Percentiles rank a stretch among this genome's conserved stretches.
Conservation (phyloP, 768 basidiomycete genomes). For the Lactifluus rugatus region DNA sequence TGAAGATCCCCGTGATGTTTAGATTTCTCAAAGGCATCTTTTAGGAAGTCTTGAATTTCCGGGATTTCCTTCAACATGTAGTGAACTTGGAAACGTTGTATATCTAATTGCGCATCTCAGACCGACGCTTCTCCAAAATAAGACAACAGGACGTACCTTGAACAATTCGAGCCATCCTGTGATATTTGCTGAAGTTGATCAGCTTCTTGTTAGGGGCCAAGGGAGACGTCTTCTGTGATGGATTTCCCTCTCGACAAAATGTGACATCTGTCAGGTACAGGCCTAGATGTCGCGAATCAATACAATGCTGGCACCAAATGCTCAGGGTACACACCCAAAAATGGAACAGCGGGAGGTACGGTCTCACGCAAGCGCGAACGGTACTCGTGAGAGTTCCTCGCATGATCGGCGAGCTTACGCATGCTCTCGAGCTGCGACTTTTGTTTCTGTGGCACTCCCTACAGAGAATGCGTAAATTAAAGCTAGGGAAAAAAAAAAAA, state of each 20-base stretch:
- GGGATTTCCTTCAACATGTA: constrained; percentile 84
- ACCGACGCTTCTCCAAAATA: neutral
- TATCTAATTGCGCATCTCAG: constrained; percentile 39
- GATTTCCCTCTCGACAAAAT: constrained; percentile 93
- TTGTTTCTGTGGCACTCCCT: constrained; percentile 84
- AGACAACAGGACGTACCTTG: constrained; percentile 39
- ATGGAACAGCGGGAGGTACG: constrained; percentile 89
- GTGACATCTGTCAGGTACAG: constrained; percentile 88
- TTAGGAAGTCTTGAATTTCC: constrained; percentile 78
- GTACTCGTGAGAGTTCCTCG: constrained; percentile 86
- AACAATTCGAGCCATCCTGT: constrained; percentile 78
- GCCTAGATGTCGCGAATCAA: constrained; percentile 33
- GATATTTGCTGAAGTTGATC: constrained; percentile 95
- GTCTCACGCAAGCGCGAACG: constrained; percentile 78
- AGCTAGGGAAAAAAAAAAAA: constrained; percentile 9
- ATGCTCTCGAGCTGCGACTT: constrained; percentile 67
- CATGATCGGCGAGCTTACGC: constrained; percentile 82
- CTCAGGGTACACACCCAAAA: constrained; percentile 55
- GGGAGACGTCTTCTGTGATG: constrained; percentile 73
- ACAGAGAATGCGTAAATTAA: constrained; percentile 2
- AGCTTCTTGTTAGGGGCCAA: constrained; percentile 65
- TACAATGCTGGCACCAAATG: constrained; percentile 9
- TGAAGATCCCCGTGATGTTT: constrained; percentile 73
- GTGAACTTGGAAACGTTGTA: constrained; percentile 84
- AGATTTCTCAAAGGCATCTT: constrained; percentile 62